phyloP scores from a whole-genome alignment of 495 filamentous ascomycete genomes.

The Annulohypoxylon moriforme region DNA sequence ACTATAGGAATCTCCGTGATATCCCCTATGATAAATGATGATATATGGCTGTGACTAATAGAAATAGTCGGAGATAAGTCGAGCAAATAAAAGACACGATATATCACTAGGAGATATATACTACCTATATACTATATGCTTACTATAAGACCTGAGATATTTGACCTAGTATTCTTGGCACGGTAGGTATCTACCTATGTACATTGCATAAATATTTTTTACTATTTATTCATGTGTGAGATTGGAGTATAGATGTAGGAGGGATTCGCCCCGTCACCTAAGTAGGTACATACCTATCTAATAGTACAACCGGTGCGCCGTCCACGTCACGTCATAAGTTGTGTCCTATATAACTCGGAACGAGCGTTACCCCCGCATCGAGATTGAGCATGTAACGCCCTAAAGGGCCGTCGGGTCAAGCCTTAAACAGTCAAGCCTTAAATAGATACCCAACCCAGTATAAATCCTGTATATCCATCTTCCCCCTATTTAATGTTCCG shows the following conservation, averaged over 20 bases:
- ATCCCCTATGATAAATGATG: constrained; percentile 2
- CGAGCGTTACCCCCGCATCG: constrained; percentile 10
- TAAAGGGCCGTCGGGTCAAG: constrained; percentile 20
- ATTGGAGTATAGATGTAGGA: constrained; percentile 27
- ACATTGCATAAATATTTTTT: not conserved
- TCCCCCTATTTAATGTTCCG: not conserved
- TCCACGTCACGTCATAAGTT: constrained; percentile 6
- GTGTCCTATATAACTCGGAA: constrained; percentile 16
- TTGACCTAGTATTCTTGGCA: not conserved
- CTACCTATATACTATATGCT: not conserved
- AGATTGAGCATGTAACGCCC: constrained; percentile 4
- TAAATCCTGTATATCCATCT: constrained; percentile 3
- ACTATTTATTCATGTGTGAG: constrained; percentile 15
- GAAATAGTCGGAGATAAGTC: constrained; percentile 9
- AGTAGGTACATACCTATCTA: constrained; percentile 28
- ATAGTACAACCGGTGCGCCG: constrained; percentile 23
- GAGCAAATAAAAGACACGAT: constrained; percentile 3
- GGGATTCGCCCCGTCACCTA: constrained; percentile 25
- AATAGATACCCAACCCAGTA: constrained; percentile 57
- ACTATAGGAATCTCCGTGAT: not conserved
- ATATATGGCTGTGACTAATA: constrained; percentile 16
- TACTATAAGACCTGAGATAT: not conserved
- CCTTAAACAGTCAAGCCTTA: no score
- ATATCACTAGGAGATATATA: not conserved
- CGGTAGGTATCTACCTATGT: constrained; percentile 2